phyloP scores from a whole-genome alignment of 768 basidiomycete genomes.

The Pleurotus pulmonarius region DNA sequence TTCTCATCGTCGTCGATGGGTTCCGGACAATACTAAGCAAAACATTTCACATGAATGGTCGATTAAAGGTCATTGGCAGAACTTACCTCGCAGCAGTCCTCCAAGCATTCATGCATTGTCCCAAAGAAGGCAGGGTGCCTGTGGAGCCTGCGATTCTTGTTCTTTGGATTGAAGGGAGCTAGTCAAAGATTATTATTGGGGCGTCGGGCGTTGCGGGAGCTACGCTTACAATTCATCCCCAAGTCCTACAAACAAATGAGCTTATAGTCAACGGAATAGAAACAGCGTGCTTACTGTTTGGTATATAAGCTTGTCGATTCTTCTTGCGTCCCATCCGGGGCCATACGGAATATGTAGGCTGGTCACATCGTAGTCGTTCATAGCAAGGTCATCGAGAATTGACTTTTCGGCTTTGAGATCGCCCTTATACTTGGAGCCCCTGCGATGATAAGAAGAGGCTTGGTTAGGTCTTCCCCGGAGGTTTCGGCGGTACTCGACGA shows the following conservation, averaged over 20 bases:
- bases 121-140: constrained; percentile 65
- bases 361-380: constrained; percentile 55
- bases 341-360: constrained; percentile 60
- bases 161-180: constrained; percentile 64
- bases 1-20: constrained; percentile 55
- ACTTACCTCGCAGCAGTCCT: constrained; percentile 58
- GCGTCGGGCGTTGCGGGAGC: no score
- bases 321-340: constrained; percentile 52
- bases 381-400: constrained; percentile 39
- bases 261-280: not conserved
- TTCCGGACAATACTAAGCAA: constrained; percentile 44
- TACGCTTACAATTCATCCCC: constrained; percentile 50
- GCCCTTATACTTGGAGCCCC: constrained; percentile 43
- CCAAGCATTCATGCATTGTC: constrained; percentile 49
- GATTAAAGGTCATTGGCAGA: not conserved
- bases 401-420: constrained; percentile 46
- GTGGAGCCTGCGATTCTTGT: constrained; percentile 55
- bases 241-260: constrained; percentile 38
- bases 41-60: no score
- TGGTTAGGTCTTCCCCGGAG: constrained; percentile 47
- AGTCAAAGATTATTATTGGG: constrained; percentile 1
- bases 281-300: constrained; percentile 37
- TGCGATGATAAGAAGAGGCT: constrained; percentile 21
- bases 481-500: constrained; percentile 42
- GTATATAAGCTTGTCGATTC: constrained; percentile 55